A percentile compares a stretch with the other conserved stretches of the same genome.
phyloP scores from a whole-genome alignment of 179 eudicot species.

The Silene noctiflora region DNA sequence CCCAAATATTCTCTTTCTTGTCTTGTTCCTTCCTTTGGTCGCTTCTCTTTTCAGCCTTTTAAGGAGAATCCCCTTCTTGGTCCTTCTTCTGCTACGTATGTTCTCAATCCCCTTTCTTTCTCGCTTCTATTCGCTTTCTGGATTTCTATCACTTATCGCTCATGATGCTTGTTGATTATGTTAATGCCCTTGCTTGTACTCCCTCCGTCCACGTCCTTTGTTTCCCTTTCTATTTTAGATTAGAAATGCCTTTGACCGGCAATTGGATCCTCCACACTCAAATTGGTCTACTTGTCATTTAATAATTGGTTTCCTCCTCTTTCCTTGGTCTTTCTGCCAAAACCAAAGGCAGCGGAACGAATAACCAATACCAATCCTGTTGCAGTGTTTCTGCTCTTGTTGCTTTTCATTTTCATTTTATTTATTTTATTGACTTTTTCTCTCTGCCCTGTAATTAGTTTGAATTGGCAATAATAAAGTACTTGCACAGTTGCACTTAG shows the following conservation, averaged over 20 bases:
- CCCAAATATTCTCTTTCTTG: constrained; percentile 70
- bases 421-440: background rate
- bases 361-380: background rate
- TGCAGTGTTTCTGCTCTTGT: background rate
- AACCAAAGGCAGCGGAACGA: too few species aligned
- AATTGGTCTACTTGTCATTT: too few species aligned
- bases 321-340: too few species aligned
- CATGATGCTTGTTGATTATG: too few species aligned
- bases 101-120: background rate
- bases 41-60: constrained; percentile 84
- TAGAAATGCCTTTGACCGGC: too few species aligned
- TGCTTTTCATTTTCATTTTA: background rate
- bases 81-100: constrained; percentile 80
- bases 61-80: constrained; percentile 89
- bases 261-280: too few species aligned
- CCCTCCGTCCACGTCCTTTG: too few species aligned
- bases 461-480: background rate
- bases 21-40: constrained; percentile 49
- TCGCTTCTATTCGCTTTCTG: background rate
- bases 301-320: too few species aligned
- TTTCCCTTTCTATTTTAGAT: too few species aligned
- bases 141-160: too few species aligned
- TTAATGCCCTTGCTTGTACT: too few species aligned
- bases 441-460: background rate
- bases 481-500: background rate